Conservation (phyloP, 495 filamentous ascomycete species). For the Penicillium canariense region DNA sequence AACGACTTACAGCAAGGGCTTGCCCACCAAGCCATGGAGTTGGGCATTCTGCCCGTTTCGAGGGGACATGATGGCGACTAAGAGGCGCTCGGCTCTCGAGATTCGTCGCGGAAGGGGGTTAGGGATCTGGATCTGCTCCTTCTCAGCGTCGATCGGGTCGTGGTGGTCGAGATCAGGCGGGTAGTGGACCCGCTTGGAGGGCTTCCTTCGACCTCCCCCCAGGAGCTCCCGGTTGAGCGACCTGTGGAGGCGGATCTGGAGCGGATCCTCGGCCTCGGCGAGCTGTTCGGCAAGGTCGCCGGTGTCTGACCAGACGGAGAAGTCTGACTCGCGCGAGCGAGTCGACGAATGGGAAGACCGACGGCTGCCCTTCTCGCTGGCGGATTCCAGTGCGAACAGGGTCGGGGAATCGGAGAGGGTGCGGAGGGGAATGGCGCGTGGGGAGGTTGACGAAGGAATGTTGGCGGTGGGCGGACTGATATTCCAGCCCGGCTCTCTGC, state of each 20-base stretch:
- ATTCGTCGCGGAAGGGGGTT: constrained; percentile 60
- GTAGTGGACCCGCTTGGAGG: constrained; percentile 54
- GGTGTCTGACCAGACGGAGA: constrained; percentile 86
- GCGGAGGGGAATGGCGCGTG: constrained; percentile 57
- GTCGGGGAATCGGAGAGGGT: constrained; percentile 42
- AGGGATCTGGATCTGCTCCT: constrained; percentile 83
- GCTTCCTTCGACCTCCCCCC: constrained; percentile 32
- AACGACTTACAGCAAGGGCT: constrained; percentile 77
- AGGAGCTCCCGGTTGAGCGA: constrained; percentile 58
- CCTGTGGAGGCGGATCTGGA: constrained; percentile 61
- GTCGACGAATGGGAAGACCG: constrained; percentile 55
- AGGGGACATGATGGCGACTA: constrained; percentile 83
- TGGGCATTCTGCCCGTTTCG: constrained; percentile 62
- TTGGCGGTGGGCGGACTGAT: constrained; percentile 54
- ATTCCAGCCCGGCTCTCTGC: constrained; percentile 49
- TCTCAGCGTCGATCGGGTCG: constrained; percentile 53
- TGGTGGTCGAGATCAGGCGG: constrained; percentile 41
- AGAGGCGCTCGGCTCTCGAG: constrained; percentile 59
- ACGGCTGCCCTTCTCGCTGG: constrained; percentile 49
- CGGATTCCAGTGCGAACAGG: constrained; percentile 37
- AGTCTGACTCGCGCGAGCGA: constrained; percentile 66
- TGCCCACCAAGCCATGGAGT: constrained; percentile 90
- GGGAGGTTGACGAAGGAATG: constrained; percentile 57
- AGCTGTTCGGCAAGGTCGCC: constrained; percentile 91
- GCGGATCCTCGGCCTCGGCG: constrained; percentile 74